phyloP scores from a whole-genome alignment of 345 rosid genomes.

The Lepidium aucheri region DNA sequence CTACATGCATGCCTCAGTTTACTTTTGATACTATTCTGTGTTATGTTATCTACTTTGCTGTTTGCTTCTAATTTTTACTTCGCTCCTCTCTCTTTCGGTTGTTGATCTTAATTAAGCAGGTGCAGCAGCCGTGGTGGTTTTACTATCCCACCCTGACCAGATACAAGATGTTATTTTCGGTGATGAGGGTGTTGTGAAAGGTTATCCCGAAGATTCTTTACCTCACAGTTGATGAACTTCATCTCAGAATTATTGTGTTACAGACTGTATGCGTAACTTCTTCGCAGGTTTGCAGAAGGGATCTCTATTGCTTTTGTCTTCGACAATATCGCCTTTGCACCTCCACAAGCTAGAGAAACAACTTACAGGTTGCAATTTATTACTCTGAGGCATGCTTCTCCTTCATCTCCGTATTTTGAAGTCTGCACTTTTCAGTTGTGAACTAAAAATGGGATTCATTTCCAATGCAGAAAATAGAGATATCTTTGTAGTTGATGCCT shows the following conservation, averaged over 20 bases:
- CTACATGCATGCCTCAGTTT: background rate
- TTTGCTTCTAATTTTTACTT: background rate
- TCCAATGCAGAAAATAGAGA: constrained; percentile 47
- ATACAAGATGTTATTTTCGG: constrained; percentile 49
- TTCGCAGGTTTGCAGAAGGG: constrained; percentile 52
- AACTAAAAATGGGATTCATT: constrained; percentile 6
- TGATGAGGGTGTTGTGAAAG: constrained; percentile 51
- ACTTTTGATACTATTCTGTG: background rate
- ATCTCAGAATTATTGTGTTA: background rate
- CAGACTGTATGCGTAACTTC: constrained; percentile 1
- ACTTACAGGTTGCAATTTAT: constrained; percentile 42
- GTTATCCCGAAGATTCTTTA: constrained; percentile 28
- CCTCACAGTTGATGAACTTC: background rate
- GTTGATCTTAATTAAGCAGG: constrained; percentile 33
- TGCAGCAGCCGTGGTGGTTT: constrained; percentile 55
- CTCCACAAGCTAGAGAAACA: constrained; percentile 53
- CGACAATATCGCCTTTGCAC: constrained; percentile 38
- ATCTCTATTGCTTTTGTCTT: constrained; percentile 47
- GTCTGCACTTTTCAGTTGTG: background rate
- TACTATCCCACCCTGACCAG: constrained; percentile 58
- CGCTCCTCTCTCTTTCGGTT: background rate
- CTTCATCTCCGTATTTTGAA: background rate
- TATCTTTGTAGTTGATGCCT: constrained; percentile 52
- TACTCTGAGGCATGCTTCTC: background rate
- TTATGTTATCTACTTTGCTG: background rate